Percentiles rank a stretch among this genome's conserved stretches.
These are phyloP conservation scores for Pseudocohnilembus persalinus DNA, from an alignment of 169 alveolate species.

Conservation along the genomic window DNA sequence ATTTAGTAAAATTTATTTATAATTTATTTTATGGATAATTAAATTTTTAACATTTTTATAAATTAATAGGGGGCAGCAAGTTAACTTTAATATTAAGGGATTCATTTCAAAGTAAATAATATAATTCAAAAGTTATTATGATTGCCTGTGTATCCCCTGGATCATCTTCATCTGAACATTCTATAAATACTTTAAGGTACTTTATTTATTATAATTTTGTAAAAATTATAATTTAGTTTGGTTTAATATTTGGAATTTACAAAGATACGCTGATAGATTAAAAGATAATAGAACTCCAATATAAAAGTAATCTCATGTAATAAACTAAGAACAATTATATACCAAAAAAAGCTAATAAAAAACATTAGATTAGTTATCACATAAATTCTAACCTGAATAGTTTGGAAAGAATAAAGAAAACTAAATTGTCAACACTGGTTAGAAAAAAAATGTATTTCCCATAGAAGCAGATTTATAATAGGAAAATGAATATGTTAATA, in stretches of 20 bases:
- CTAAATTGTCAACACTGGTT: no score
- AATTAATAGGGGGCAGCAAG: conserved; percentile 49
- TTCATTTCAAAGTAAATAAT: conserved; percentile 65
- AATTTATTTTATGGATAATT: not conserved
- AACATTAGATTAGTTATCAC: not conserved
- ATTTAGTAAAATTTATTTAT: conserved; percentile 47
- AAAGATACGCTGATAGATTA: conserved; percentile 8
- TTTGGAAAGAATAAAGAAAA: not conserved
- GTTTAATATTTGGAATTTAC: not conserved
- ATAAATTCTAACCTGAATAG: not conserved
- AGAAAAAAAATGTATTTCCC: no score
- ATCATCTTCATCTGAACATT: conserved; percentile 77
- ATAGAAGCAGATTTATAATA: not conserved
- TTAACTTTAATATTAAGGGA: conserved; percentile 84
- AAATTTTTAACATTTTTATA: no score
- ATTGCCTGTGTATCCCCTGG: conserved; percentile 87
- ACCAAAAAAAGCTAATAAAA: no score
- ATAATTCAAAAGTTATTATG: conserved; percentile 77
- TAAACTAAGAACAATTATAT: not conserved
- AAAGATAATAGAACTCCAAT: not conserved
- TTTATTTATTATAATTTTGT: not conserved
- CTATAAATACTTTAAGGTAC: conserved; percentile 79
- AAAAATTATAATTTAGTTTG: not conserved
- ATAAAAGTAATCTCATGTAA: no score
- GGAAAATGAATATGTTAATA: not conserved